Evolutionary conservation across 768 basidiomycete species (phyloP).

Genomic region (Suillus variegatus): DNA sequence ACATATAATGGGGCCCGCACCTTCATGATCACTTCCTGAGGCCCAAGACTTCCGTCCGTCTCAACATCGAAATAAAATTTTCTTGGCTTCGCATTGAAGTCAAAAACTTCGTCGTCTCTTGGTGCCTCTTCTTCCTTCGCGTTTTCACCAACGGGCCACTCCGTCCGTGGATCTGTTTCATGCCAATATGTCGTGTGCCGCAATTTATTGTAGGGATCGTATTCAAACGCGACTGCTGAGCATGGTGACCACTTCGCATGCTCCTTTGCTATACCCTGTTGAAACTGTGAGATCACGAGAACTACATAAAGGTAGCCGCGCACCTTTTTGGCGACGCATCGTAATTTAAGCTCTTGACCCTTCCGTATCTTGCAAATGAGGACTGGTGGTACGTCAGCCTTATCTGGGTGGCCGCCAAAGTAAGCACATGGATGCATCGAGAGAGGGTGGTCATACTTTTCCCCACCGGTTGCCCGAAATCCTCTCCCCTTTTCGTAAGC

Average conservation of each 20-base stretch:
- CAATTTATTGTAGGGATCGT: slow-evolving; percentile 96
- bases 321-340: slow-evolving; percentile 93
- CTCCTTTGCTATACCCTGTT: slow-evolving; percentile 95
- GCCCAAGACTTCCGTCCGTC: slow-evolving; percentile 86
- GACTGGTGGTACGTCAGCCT: slow-evolving; percentile 64
- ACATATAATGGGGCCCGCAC: slow-evolving; percentile 35
- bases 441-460: slow-evolving; percentile 55
- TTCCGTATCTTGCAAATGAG: slow-evolving; percentile 91
- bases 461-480: slow-evolving; percentile 83
- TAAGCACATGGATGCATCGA: slow-evolving; percentile 8
- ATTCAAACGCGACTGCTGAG: slow-evolving; percentile 93
- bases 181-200: slow-evolving; percentile 96
- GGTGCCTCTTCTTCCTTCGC: slow-evolving; percentile 81
- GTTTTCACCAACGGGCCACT: slow-evolving; percentile 93
- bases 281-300: slow-evolving; percentile 2
- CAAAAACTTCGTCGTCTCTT: slow-evolving; percentile 81
- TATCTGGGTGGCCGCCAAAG: slow-evolving; percentile 43
- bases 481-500: slow-evolving; percentile 67
- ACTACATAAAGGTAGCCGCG: slow-evolving; percentile 13
- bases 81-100: slow-evolving; percentile 83
- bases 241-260: slow-evolving; percentile 99
- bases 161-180: slow-evolving; percentile 74
- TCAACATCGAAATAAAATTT: slow-evolving; percentile 96
- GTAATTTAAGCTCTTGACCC: slow-evolving; percentile 86
- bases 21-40: slow-evolving; percentile 89